phyloP scores from a whole-genome alignment of 805 yeast species.

The Ogataea philodendri region DNA sequence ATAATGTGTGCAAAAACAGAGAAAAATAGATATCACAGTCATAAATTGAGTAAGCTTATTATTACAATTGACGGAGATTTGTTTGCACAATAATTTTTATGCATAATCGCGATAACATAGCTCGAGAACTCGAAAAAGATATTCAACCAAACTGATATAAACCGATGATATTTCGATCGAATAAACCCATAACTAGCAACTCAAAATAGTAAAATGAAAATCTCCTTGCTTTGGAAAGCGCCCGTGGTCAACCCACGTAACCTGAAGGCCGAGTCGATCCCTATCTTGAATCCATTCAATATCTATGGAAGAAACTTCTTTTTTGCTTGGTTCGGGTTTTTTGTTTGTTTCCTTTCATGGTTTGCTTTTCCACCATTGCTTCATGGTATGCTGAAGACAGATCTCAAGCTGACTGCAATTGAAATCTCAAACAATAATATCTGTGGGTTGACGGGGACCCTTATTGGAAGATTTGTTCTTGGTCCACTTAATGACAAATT shows the following conservation, averaged over 20 bases:
- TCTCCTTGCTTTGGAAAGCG: slow-evolving; percentile 21
- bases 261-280: slow-evolving; percentile 27
- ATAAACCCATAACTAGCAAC: not conserved
- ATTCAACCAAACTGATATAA: not conserved
- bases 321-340: slow-evolving; percentile 33
- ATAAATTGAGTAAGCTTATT: too few relatives aligned
- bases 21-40: too few relatives aligned
- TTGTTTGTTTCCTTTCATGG: slow-evolving; percentile 34
- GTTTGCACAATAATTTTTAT: slow-evolving; percentile 1
- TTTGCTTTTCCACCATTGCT: slow-evolving; percentile 35
- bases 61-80: slow-evolving; percentile 4
- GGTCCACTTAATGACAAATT: slow-evolving; percentile 32
- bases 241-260: slow-evolving; percentile 30
- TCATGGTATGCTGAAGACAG: slow-evolving; percentile 25
- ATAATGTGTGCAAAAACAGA: too few relatives aligned
- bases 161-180: not conserved
- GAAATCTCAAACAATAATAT: slow-evolving; percentile 33
- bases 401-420: slow-evolving; percentile 24
- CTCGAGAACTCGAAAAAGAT: too few relatives aligned
- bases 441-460: slow-evolving; percentile 32
- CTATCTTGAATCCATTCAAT: slow-evolving; percentile 28
- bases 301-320: slow-evolving; percentile 28
- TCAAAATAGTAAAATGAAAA: slow-evolving; percentile 1
- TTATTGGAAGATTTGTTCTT: slow-evolving; percentile 28
- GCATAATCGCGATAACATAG: slow-evolving; percentile 2